Conservation (phyloP, 2,329 filamentous ascomycete genomes). For the Aureobasidium subglaciale region DNA sequence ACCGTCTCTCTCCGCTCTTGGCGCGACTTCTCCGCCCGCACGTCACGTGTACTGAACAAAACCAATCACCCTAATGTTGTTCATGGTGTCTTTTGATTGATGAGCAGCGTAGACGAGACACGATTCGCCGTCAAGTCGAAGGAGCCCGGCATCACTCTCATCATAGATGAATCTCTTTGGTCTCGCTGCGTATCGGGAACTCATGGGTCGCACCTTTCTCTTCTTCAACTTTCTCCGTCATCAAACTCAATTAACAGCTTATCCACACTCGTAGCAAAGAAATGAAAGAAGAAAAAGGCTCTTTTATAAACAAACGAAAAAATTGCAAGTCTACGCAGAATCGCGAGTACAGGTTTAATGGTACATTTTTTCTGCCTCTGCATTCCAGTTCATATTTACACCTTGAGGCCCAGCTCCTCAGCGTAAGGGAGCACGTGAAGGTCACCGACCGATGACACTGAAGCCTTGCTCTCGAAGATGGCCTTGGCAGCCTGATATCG, state of each 20-base stretch:
- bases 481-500: slow-evolving; percentile 69
- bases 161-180: background rate
- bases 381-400: slow-evolving; percentile 55
- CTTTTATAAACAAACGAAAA: slow-evolving; percentile 15
- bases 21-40: slow-evolving; percentile 1
- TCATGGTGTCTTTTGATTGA: no score
- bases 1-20: background rate
- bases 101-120: no score
- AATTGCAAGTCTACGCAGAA: slow-evolving; percentile 15
- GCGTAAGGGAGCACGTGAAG: slow-evolving; percentile 85
- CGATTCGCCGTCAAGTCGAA: background rate
- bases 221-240: background rate
- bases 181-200: no score
- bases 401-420: slow-evolving; percentile 86
- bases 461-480: slow-evolving; percentile 80
- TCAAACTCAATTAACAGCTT: background rate
- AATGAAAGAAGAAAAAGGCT: slow-evolving; percentile 7
- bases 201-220: background rate
- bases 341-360: slow-evolving; percentile 22
- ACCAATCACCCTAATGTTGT: no score
- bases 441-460: slow-evolving; percentile 84
- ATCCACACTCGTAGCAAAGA: slow-evolving; percentile 1
- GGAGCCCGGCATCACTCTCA: no score
- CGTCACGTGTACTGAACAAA: slow-evolving; percentile 13
- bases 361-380: slow-evolving; percentile 28